Evolutionary conservation across 108 stramenopile species (phyloP), one percentile per base, ranked within the genome.

Genomic region (Nannochloropsis gaditana): DNA sequence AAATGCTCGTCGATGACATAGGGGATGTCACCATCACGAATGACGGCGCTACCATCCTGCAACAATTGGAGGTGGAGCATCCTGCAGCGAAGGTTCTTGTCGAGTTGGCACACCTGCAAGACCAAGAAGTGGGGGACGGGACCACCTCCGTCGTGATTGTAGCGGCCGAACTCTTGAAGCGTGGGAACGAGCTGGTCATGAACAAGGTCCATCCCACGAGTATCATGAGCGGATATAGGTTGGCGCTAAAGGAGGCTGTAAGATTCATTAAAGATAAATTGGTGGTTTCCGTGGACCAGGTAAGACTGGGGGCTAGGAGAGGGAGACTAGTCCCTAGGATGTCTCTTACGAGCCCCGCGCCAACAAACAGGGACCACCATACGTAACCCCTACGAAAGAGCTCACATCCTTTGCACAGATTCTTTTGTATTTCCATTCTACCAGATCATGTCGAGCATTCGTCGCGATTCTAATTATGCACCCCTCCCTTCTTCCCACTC

Each of bases 11-110:
- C 5, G 89, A 91, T 85, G 90, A 91, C 84, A 85, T 89, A 59
- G 99, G 99, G 42, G 99, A 99, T 90, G 98, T 99, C 43, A 96
- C 95, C 45, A 99, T 99, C 85, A 99, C 99, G 81, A 99, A 99
- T 86, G 99, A 99, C 86, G 99, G 99, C 1, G 99, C 99, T 10
- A 99, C 99, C 41, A 99, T 99, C 85, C 89, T 99, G 84, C 92
- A 95, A 88, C 96, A 95, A 82, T 91, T 99, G 43, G 96, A 97
- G 82, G 97, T 99, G 44, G 98, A 99, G 87, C 99, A 99, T 89
- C 99, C 99, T 79, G 99, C 98, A 9, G 99, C 97, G n/a, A 95
- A 97, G 83, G 94, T 99, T 9, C 87, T 99, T 45, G 99, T 99
- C 19, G 99, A 99, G 90, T 90, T 99, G 80, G 97, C 99, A 17